Evolutionary conservation across 129 eudicot species (phyloP).

Genomic region (Chrysanthemum seticuspe): DNA sequence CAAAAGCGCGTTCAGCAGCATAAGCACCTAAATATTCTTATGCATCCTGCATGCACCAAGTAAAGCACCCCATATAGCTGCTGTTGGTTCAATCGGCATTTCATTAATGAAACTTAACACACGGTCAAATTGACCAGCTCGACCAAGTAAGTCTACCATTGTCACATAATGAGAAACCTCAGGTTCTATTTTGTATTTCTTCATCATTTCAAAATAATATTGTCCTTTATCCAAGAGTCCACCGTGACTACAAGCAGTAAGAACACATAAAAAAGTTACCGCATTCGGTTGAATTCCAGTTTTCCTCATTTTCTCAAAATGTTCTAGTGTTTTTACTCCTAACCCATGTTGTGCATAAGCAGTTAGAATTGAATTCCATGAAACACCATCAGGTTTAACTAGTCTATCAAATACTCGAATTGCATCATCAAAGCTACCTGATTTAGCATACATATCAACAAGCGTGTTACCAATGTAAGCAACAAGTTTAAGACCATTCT

Average conservation of each 20-base stretch:
- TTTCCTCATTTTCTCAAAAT: constrained; percentile 58
- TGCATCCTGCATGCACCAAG: constrained; percentile 88
- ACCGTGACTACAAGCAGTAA: constrained; percentile 68
- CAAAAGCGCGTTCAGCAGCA: constrained; percentile 67
- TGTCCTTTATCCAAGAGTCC: no score
- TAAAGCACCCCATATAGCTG: constrained; percentile 76
- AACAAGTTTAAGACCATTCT: no score
- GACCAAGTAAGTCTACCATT: constrained; percentile 75
- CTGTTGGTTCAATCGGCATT: constrained; percentile 60
- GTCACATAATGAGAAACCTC: constrained; percentile 12
- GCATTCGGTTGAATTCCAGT: constrained; percentile 58
- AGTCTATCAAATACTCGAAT: constrained; percentile 59
- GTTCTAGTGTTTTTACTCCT: constrained; percentile 60
- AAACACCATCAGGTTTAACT: constrained; percentile 54
- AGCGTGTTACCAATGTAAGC: constrained; percentile 59
- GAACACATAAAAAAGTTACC: constrained; percentile 61
- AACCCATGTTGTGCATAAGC: constrained; percentile 82
- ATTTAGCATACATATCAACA: constrained; percentile 79
- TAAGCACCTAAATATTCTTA: constrained; percentile 67
- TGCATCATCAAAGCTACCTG: constrained; percentile 76
- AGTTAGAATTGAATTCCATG: constrained; percentile 83
- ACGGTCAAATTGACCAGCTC: constrained; percentile 64
- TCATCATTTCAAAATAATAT: no score
- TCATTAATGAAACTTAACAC: constrained; percentile 45
- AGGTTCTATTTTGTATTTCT: no score